These are phyloP conservation scores for Intubia oerlemansii DNA, from an alignment of 2,329 filamentous ascomycete genomes.

Conservation along the genomic window DNA sequence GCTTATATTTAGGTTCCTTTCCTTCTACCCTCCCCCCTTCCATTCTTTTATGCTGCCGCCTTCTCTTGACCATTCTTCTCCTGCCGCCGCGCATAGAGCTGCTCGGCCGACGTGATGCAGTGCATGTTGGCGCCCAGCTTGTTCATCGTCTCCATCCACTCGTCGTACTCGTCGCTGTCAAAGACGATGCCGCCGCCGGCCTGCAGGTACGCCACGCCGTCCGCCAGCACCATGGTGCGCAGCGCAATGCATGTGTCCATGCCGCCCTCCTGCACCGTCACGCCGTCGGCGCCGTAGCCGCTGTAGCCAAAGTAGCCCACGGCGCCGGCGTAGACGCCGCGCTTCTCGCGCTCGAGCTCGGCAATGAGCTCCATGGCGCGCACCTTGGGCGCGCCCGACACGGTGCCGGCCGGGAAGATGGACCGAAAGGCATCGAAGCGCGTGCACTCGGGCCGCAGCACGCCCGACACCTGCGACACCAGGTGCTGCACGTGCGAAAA, in stretches of 20 bases:
- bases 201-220: constrained; percentile 79
- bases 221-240: constrained; percentile 86
- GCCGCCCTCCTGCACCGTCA: constrained; percentile 48
- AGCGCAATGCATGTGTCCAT: constrained; percentile 77
- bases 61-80: not conserved
- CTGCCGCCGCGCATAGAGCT: constrained; percentile 25
- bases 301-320: constrained; percentile 93
- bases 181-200: constrained; percentile 82
- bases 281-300: constrained; percentile 37
- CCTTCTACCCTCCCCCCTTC: not conserved
- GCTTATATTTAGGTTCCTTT: too few relatives aligned
- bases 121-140: constrained; percentile 81
- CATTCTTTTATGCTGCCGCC: not conserved
- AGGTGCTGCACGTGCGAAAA: constrained; percentile 97
- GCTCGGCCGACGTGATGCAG: constrained; percentile 69
- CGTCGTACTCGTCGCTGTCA: constrained; percentile 75
- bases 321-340: constrained; percentile 85
- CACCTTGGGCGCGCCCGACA: constrained; percentile 89
- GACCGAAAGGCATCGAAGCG: constrained; percentile 89
- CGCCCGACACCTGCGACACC: constrained; percentile 83
- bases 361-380: constrained; percentile 93
- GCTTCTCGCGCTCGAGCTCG: constrained; percentile 82
- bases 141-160: constrained; percentile 91
- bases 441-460: constrained; percentile 64
- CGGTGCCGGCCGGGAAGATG: constrained; percentile 93